phyloP scores from a whole-genome alignment of 179 eudicot species.

The Beta lomatogona region DNA sequence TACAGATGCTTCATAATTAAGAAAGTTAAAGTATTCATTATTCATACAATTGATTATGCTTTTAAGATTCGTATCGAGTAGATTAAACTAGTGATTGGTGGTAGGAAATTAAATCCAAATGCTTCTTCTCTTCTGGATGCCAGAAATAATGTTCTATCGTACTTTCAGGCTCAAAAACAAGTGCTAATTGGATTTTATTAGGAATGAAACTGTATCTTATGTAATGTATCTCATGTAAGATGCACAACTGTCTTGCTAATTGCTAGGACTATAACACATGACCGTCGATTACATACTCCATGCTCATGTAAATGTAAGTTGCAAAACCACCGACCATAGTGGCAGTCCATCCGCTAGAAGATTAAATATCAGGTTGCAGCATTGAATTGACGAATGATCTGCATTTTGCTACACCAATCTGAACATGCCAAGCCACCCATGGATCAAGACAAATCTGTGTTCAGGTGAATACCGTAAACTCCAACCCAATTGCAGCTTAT shows the following conservation, averaged over 20 bases:
- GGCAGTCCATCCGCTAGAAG: too few species aligned
- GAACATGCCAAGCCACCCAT: neutral
- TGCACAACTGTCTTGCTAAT: too few species aligned
- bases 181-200: neutral
- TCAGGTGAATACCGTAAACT: neutral
- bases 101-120: neutral
- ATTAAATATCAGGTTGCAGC: neutral
- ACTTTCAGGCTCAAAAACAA: neutral
- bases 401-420: neutral
- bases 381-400: neutral
- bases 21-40: too few species aligned
- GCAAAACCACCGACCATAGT: neutral
- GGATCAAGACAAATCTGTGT: neutral
- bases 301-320: neutral
- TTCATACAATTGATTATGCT: too few species aligned
- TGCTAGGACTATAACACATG: too few species aligned
- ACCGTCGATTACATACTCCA: neutral
- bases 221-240: neutral
- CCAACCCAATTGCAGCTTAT: neutral
- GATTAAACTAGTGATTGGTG: neutral
- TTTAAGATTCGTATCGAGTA: neutral
- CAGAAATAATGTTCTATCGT: neutral
- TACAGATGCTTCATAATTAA: too few species aligned
- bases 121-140: neutral
- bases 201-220: neutral